phyloP scores from a whole-genome alignment of 75 land plant species.

The Pseudotsuga menziesii region DNA sequence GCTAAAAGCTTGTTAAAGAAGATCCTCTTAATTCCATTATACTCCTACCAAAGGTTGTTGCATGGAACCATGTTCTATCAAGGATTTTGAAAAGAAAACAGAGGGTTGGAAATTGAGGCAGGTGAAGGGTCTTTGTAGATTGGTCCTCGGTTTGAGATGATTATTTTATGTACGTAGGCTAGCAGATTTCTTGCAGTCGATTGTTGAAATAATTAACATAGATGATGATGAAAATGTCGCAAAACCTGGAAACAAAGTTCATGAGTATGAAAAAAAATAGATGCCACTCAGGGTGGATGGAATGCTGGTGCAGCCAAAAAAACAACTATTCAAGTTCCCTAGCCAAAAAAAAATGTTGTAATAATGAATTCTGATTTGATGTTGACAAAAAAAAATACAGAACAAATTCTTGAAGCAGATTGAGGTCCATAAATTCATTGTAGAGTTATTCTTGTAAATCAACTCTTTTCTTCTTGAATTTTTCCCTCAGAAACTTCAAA shows the following conservation, averaged over 20 bases:
- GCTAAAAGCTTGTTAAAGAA: background rate
- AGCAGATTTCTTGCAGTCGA: background rate
- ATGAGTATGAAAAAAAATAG: background rate
- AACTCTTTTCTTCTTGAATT: too few relatives aligned
- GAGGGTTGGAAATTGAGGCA: background rate
- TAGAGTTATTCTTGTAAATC: too few relatives aligned
- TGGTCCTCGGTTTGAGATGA: background rate
- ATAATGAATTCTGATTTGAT: background rate
- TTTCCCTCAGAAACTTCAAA: too few relatives aligned
- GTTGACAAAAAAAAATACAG: too few relatives aligned
- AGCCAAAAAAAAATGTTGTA: slow-evolving; percentile 3
- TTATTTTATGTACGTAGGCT: slow-evolving; percentile 3
- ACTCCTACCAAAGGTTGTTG: background rate
- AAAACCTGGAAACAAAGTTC: background rate
- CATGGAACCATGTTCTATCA: background rate
- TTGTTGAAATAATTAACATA: background rate
- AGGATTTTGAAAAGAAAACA: background rate
- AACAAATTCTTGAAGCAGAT: too few relatives aligned
- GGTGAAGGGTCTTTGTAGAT: background rate
- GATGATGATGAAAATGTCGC: background rate
- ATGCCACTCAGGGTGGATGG: background rate
- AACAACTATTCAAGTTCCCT: background rate
- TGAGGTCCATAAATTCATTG: too few relatives aligned
- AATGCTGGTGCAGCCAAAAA: background rate
- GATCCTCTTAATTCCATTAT: background rate